Evolutionary conservation across 2,329 filamentous ascomycete genomes (phyloP).

Genomic region (Simplicillium aogashimaense): DNA sequence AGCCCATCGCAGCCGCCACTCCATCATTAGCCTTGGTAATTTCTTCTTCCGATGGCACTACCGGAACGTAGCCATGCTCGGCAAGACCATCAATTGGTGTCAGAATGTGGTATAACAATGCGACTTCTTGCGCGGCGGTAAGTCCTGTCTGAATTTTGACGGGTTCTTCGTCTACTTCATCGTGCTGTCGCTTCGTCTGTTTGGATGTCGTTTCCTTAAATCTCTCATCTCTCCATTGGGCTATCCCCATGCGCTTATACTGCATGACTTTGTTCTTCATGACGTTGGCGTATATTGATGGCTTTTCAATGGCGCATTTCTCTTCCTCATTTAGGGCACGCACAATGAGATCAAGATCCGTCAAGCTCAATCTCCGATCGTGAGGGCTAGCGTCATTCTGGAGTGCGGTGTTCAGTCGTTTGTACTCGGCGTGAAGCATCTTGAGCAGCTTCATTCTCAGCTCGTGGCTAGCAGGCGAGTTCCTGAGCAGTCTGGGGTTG

Average conservation of each 20-base stretch:
- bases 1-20: conserved; percentile 58
- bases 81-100: conserved; percentile 56
- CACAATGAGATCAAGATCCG: conserved; percentile 57
- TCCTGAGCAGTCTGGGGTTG: conserved; percentile 56
- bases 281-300: conserved; percentile 68
- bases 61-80: conserved; percentile 64
- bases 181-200: conserved; percentile 20
- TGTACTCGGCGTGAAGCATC: conserved; percentile 54
- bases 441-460: conserved; percentile 48
- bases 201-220: conserved; percentile 24
- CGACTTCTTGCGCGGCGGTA: conserved; percentile 55
- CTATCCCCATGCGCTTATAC: conserved; percentile 64
- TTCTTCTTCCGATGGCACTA: conserved; percentile 53
- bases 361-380: conserved; percentile 44
- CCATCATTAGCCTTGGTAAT: conserved; percentile 57
- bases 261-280: conserved; percentile 72
- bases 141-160: conserved; percentile 61
- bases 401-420: conserved; percentile 56
- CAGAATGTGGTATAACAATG: conserved; percentile 50
- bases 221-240: conserved; percentile 61
- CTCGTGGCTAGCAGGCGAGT: conserved; percentile 45
- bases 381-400: conserved; percentile 37
- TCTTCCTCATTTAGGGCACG: conserved; percentile 72
- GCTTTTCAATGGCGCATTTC: conserved; percentile 55
- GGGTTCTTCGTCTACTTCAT: conserved; percentile 23